Evolutionary conservation across 1,139 yeast species (phyloP).

Genomic region (Schwanniomyces etchellsii): DNA sequence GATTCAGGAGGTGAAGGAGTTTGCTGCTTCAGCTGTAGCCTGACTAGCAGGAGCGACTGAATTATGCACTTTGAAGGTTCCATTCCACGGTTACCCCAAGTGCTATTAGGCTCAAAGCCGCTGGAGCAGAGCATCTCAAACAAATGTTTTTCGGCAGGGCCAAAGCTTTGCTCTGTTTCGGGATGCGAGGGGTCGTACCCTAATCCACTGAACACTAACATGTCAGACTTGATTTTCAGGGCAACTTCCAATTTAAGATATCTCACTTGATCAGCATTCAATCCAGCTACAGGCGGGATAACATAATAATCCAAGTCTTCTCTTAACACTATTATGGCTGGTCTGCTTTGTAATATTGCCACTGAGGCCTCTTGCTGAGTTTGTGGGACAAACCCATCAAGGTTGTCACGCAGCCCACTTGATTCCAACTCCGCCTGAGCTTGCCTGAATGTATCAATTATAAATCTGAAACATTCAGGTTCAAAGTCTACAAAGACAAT

Average conservation of each 20-base stretch:
- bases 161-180: constrained; percentile 45
- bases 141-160: constrained; percentile 92
- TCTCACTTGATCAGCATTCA: constrained; percentile 49
- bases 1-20: constrained; percentile 41
- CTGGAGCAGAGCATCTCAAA: constrained; percentile 92
- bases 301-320: constrained; percentile 95
- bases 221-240: constrained; percentile 42
- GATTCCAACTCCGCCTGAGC: constrained; percentile 34
- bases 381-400: constrained; percentile 23
- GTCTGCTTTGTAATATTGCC: constrained; percentile 66
- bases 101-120: constrained; percentile 65
- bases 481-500: constrained; percentile 79
- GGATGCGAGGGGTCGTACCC: constrained; percentile 32
- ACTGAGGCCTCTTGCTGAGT: constrained; percentile 9
- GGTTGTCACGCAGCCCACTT: constrained; percentile 9
- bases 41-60: constrained; percentile 76
- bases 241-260: constrained; percentile 66
- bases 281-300: constrained; percentile 63
- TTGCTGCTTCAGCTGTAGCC: constrained; percentile 36
- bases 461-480: constrained; percentile 80
- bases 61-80: constrained; percentile 87
- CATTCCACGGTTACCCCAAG: constrained; percentile 83
- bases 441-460: constrained; percentile 56
- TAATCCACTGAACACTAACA: constrained; percentile 71
- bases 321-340: constrained; percentile 85